These are phyloP conservation scores for Quercus wislizeni DNA, from an alignment of 306 rosid genomes.

Conservation along the genomic window DNA sequence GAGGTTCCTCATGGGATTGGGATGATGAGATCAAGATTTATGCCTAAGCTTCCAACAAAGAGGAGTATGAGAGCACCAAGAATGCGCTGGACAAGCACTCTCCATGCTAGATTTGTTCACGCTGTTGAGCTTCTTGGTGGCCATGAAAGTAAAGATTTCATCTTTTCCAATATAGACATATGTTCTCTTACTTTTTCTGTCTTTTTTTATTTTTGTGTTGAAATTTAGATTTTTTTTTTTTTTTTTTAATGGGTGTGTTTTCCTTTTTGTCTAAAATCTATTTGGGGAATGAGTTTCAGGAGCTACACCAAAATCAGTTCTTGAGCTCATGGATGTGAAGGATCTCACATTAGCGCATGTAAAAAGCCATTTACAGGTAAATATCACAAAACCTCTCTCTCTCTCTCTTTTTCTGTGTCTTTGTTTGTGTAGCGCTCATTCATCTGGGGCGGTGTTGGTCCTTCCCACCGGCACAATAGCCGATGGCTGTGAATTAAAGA, in stretches of 20 bases:
- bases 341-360: conserved; percentile 98
- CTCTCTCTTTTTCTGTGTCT: background rate
- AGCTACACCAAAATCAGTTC: conserved; percentile 95
- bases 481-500: conserved; percentile 33
- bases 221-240: background rate
- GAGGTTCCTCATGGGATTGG: conserved; percentile 39
- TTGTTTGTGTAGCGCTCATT: conserved; percentile 4
- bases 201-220: background rate
- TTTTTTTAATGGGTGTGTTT: background rate
- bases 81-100: conserved; percentile 93
- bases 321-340: conserved; percentile 97
- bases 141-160: conserved; percentile 65
- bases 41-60: conserved; percentile 69
- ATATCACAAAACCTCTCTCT: background rate
- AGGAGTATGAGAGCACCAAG: conserved; percentile 93
- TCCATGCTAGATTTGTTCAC: conserved; percentile 84
- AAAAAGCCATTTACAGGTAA: conserved; percentile 95
- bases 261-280: background rate
- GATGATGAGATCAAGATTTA: conserved; percentile 71
- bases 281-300: conserved; percentile 48
- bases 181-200: background rate
- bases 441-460: conserved; percentile 25
- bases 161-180: background rate
- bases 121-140: conserved; percentile 98
- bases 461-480: conserved; percentile 40